Conservation (phyloP, 2,329 filamentous ascomycete species). For the Aspergillus viridinutans region DNA sequence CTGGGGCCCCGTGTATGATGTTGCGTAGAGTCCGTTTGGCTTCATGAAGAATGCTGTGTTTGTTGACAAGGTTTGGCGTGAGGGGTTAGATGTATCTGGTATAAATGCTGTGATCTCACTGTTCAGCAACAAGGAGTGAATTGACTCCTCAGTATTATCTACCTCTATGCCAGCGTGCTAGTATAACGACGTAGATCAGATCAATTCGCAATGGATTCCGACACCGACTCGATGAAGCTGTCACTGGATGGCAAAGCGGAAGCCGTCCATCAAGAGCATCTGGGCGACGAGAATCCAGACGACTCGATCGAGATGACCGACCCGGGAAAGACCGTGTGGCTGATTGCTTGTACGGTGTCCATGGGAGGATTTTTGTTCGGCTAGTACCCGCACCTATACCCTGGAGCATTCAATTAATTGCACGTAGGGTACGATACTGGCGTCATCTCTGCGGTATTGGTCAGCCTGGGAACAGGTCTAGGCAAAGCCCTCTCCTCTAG, state of each 20-base stretch:
- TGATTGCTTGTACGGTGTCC: constrained; percentile 14
- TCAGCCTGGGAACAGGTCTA: constrained; percentile 30
- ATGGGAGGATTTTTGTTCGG: constrained; percentile 18
- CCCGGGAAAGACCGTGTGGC: constrained; percentile 10
- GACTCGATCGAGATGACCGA: constrained; percentile 14
- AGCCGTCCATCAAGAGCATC: background rate
- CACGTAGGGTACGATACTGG: constrained; percentile 43
- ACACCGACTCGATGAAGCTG: background rate
- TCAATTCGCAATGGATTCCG: background rate
- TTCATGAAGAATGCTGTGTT: background rate
- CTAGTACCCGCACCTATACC: background rate
- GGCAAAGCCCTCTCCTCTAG: constrained; percentile 33
- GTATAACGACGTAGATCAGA: background rate
- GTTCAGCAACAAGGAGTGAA: background rate
- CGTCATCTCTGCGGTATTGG: constrained; percentile 43
- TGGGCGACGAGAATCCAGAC: background rate
- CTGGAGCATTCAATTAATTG: background rate
- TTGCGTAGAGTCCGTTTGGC: no score
- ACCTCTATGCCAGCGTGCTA: background rate
- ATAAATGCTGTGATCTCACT: background rate
- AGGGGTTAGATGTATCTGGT: background rate
- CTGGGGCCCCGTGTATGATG: no score
- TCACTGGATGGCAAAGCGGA: no score
- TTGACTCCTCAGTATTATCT: background rate
- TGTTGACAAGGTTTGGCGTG: background rate